Base-by-base conservation (phyloP, 805 yeast genomes). In the Barnettozyma wickerhamii region DNA sequence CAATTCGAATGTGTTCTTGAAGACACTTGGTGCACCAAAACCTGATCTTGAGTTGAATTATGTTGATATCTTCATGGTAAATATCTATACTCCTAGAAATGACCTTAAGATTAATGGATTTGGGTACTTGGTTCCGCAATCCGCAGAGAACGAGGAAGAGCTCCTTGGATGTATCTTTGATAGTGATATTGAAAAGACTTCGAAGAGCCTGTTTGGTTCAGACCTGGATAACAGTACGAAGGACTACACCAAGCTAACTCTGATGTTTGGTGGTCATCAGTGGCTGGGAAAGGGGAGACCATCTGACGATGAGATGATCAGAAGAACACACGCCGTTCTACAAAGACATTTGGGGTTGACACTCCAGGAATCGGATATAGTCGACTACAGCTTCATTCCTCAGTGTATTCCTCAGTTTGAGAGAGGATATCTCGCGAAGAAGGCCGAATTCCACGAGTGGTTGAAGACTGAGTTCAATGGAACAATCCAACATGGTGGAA, bases 81-180 rank as follows among this genome's bases (percentile, higher is more conserved):
- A 93, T 52, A 67, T 84, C 26, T 84, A 72, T 60, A 59, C 79
- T 34, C 77, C 79, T 30, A 60, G 54, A 35, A 64, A 64, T 50
- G 60, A 63, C 17, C 66, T 77, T n/a, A 53, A 62, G 4, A 58
- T 64, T 24, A 69, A 73, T 43, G 95, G 97, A 29, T 91, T 91
- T 69, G 99, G 99, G 2, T 87, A 84, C 51, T 70, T 91, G 35
- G 84, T 90, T 9, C 99, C 99, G 7, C 52, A 58, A 40, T 50
- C 63, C 4, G 55, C 58, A 31, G 36, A 49, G 6, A 79, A 81
- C 48, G 68, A 72, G 4, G 79, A 77, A 35, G 68, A 74, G 15
- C 63, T 89, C 13, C 66, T 91, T 23, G 99, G 99, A 3, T 87
- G 88, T 6, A 88, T 93, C 15, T 91, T 83, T 63, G 98, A 91